Percentiles rank a stretch among this genome's conserved stretches.
phyloP scores from a whole-genome alignment of 2,329 filamentous ascomycete species.

The Pochonia chlamydosporia region DNA sequence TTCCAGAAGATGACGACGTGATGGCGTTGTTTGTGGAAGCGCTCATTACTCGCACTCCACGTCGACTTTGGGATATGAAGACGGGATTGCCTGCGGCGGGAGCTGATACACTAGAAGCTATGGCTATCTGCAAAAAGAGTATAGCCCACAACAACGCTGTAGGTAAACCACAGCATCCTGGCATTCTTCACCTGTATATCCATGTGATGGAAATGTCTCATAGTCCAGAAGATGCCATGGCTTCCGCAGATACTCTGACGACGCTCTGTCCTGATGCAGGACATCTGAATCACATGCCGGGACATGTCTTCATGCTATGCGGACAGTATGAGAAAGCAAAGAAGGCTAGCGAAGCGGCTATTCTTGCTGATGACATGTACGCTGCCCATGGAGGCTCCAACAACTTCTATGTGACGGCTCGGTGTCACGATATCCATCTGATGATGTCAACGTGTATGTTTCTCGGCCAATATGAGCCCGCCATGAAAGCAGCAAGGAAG shows the following conservation, averaged over 20 bases:
- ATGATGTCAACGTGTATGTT: too few relatives aligned
- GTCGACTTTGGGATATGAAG: constrained; percentile 33
- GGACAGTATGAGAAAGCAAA: too few relatives aligned
- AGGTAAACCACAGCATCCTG: constrained; percentile 15
- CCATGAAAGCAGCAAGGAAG: too few relatives aligned
- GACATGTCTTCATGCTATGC: too few relatives aligned
- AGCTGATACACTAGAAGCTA: background rate
- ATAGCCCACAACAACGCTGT: background rate
- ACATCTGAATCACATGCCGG: constrained; percentile 19
- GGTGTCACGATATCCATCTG: too few relatives aligned
- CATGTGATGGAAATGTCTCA: constrained; percentile 20
- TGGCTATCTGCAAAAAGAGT: background rate
- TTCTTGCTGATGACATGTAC: too few relatives aligned
- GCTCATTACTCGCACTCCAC: constrained; percentile 37
- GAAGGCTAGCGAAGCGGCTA: too few relatives aligned
- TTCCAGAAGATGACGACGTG: constrained; percentile 29
- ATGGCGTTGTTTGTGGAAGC: constrained; percentile 27
- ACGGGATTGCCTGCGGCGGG: constrained; percentile 21
- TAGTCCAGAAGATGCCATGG: constrained; percentile 14
- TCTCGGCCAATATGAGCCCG: too few relatives aligned
- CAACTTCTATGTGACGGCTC: too few relatives aligned
- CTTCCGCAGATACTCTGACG: constrained; percentile 15
- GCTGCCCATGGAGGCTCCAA: too few relatives aligned
- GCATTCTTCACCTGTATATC: constrained; percentile 17
- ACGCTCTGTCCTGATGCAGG: constrained; percentile 15